phyloP scores from a whole-genome alignment of 129 eudicot species.

The Solidago caesia region DNA sequence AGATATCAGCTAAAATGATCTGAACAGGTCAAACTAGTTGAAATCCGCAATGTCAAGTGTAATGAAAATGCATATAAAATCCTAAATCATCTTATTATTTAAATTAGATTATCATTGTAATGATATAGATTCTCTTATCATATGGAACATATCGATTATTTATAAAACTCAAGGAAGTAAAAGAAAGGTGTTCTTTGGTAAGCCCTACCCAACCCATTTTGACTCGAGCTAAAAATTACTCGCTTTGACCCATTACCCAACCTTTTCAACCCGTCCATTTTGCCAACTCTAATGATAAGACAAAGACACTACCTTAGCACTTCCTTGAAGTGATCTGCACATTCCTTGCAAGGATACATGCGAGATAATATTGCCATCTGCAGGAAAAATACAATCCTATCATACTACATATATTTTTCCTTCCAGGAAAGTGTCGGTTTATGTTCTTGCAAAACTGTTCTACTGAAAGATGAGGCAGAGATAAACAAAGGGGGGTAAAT shows the following conservation, averaged over 20 bases:
- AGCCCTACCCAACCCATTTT: neutral
- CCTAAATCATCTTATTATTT: neutral
- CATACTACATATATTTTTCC: neutral
- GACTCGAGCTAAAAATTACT: neutral
- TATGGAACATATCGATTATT: neutral
- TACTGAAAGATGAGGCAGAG: slow-evolving; percentile 11
- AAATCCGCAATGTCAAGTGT: neutral
- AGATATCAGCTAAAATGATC: neutral
- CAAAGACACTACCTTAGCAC: slow-evolving; percentile 57
- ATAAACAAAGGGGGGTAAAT: slow-evolving; percentile 22
- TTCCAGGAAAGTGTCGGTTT: neutral
- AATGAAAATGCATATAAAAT: neutral
- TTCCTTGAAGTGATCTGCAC: slow-evolving; percentile 99
- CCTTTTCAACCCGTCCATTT: neutral
- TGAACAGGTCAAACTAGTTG: neutral
- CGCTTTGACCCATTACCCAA: neutral
- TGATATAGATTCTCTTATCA: neutral
- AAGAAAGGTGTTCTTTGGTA: neutral
- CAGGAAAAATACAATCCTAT: slow-evolving; percentile 25
- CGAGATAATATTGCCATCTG: slow-evolving; percentile 97
- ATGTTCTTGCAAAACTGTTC: neutral
- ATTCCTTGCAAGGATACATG: slow-evolving; percentile 95
- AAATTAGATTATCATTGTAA: neutral
- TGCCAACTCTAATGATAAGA: neutral
- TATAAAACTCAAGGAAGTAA: neutral